Base-by-base conservation (phyloP, 768 basidiomycete genomes). In the Suillus discolor region DNA sequence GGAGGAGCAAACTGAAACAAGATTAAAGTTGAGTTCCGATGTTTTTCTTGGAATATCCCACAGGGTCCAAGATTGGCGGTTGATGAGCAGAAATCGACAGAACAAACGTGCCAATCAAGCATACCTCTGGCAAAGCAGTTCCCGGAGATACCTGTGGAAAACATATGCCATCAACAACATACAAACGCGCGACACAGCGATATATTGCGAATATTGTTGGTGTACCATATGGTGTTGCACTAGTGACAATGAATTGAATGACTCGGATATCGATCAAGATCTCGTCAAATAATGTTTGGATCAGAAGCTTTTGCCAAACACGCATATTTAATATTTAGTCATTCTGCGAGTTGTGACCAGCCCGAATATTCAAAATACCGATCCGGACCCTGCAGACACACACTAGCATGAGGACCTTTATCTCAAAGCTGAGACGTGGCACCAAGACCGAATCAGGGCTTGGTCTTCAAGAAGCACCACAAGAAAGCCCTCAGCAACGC, bases 261-360 rank as follows among this genome's bases (percentile, higher is more conserved):
- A 41, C 7, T 42, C 36, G 11, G 36, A 38, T 38, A 8, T 31
- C 31, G 20, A 57, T 57, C 34, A 31, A 57, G 57, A 39, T 39
- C 57, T 57, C 23, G 13, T 13, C 20, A 49, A 49, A 49, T 23
- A 9, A n/a, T 60, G 39, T 60, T 60, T 60, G 57, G 34, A 60
- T 60, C 39, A 41, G 39, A 60, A 60, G 57, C 57, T 9, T 60
- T 60, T 60, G 57, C 57, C 57, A 60, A 60, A 60, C 57, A 60
- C 39, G 39, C 57, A 11, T 42, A 11, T 41, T 28, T 34, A 55
- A 55, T 55, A 31, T 55, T 55, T 55, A 60, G 39, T 41, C 57
- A 60, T 28, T 41, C 25, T 28, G 18, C 3, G 25, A 15, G 57
- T 57, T 16, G 8, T 38, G 6, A 7, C n/a, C 18, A 12, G 25